phyloP scores from a whole-genome alignment of 129 eudicot genomes.

The Logfia minima region DNA sequence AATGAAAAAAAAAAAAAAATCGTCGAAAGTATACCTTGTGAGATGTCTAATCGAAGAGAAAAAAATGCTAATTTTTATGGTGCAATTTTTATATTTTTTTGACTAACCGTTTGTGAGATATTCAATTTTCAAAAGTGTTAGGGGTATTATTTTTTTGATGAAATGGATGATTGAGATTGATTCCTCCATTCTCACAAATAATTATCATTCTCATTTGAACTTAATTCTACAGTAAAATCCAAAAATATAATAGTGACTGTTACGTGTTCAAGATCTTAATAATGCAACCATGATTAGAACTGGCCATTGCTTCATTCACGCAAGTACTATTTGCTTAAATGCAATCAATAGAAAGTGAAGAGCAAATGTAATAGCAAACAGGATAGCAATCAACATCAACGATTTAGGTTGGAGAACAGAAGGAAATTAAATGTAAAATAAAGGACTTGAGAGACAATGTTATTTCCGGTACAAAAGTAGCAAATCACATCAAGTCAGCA shows the following conservation, averaged over 20 bases:
- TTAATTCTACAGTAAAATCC: not conserved
- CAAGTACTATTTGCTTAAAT: not conserved
- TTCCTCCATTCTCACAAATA: too few relatives aligned
- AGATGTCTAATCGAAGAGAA: too few relatives aligned
- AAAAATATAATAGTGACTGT: not conserved
- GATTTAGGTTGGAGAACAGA: not conserved
- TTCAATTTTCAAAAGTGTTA: too few relatives aligned
- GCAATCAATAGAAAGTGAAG: not conserved
- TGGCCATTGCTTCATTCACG: not conserved
- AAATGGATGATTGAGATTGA: too few relatives aligned
- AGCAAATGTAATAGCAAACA: conserved; percentile 1
- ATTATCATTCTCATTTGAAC: too few relatives aligned
- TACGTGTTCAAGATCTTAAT: not conserved
- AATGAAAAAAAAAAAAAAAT: too few relatives aligned
- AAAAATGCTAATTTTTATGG: too few relatives aligned
- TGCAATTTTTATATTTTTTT: too few relatives aligned
- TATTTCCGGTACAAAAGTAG: not conserved
- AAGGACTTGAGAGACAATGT: not conserved
- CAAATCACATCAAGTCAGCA: not conserved
- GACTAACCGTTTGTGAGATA: too few relatives aligned
- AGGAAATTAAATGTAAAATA: not conserved
- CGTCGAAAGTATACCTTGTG: too few relatives aligned
- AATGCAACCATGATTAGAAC: not conserved
- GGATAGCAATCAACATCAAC: not conserved
- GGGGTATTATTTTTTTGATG: too few relatives aligned